Percentiles rank a stretch among this genome's conserved stretches.
These are phyloP conservation scores for Phialophora expanda DNA, from an alignment of 2,329 filamentous ascomycete genomes.

Conservation along the genomic window DNA sequence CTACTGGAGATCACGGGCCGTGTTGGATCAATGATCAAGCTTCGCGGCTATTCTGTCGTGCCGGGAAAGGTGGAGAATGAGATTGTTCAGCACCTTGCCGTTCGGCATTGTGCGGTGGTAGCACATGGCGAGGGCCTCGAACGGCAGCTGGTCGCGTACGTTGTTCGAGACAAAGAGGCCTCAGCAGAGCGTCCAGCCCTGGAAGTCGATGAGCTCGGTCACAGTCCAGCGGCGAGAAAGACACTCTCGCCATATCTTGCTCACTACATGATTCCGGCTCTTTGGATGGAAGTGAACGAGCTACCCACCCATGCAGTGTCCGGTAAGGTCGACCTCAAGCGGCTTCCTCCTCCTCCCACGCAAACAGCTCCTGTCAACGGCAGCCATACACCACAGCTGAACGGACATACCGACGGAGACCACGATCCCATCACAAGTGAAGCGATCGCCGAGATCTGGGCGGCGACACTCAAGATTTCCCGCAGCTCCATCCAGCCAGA, in stretches of 20 bases:
- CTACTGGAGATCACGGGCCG: slow-evolving; percentile 76
- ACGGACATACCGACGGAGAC: slow-evolving; percentile 52
- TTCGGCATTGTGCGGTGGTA: slow-evolving; percentile 72
- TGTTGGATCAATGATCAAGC: slow-evolving; percentile 80
- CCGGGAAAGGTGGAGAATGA: slow-evolving; percentile 77
- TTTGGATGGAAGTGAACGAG: slow-evolving; percentile 75
- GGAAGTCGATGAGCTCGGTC: slow-evolving; percentile 71
- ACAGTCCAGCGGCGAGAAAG: slow-evolving; percentile 71
- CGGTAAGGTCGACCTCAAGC: slow-evolving; percentile 76
- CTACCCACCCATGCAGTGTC: slow-evolving; percentile 79
- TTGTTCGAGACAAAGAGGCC: slow-evolving; percentile 70
- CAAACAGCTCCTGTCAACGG: slow-evolving; percentile 51
- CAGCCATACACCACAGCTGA: slow-evolving; percentile 29
- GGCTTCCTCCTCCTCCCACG: slow-evolving; percentile 68
- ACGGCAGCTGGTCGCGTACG: slow-evolving; percentile 75
- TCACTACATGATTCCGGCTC: slow-evolving; percentile 80
- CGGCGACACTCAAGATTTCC: slow-evolving; percentile 70
- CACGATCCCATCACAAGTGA: slow-evolving; percentile 70
- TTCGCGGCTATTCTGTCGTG: slow-evolving; percentile 77
- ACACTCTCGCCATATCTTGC: slow-evolving; percentile 70
- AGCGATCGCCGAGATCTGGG: slow-evolving; percentile 74
- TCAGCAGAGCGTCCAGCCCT: slow-evolving; percentile 64
- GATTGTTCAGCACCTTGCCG: slow-evolving; percentile 71
- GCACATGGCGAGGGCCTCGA: slow-evolving; percentile 78
- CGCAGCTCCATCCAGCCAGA: slow-evolving; percentile 66